A percentile compares a stretch with the other conserved stretches of the same genome.
phyloP scores from a whole-genome alignment of 371 early-diverging fungal species.

The Neoconidiobolus thromboides region DNA sequence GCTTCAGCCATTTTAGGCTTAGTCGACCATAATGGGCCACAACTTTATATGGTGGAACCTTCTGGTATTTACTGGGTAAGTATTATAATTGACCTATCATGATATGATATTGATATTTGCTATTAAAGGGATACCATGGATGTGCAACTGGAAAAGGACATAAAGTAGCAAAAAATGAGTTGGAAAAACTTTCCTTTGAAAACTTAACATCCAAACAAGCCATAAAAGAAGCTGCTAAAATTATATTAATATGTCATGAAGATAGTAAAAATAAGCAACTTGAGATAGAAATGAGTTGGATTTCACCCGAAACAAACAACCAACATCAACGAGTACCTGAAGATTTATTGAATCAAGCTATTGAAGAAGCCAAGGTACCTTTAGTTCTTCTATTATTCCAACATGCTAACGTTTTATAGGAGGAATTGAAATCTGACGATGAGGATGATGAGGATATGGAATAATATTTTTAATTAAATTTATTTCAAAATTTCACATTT shows the following conservation, averaged over 20 bases:
- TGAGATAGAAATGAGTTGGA: constrained; percentile 94
- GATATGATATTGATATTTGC: background rate
- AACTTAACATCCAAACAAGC: constrained; percentile 76
- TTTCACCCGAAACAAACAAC: constrained; percentile 17
- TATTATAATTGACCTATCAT: background rate
- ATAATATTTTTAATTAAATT: no score
- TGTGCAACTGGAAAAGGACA: constrained; percentile 93
- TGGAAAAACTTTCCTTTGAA: constrained; percentile 82
- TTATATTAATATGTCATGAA: constrained; percentile 89
- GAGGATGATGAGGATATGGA: no score
- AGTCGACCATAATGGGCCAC: constrained; percentile 62
- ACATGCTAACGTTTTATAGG: no score
- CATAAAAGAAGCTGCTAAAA: constrained; percentile 84
- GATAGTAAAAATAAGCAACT: constrained; percentile 94
- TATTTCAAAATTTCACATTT: no score
- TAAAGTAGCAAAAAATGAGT: constrained; percentile 90
- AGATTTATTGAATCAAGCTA: constrained; percentile 72
- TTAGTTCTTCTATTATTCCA: background rate
- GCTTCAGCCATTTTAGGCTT: constrained; percentile 63
- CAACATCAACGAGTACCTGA: constrained; percentile 74
- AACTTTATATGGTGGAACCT: constrained; percentile 89
- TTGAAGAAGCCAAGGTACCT: constrained; percentile 53
- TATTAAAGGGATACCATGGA: constrained; percentile 69
- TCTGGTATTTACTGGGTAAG: constrained; percentile 87
- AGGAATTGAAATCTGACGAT: no score